These are phyloP conservation scores for Cryptosporidium ryanae DNA, from an alignment of 169 alveolate genomes.

Conservation along the genomic window DNA sequence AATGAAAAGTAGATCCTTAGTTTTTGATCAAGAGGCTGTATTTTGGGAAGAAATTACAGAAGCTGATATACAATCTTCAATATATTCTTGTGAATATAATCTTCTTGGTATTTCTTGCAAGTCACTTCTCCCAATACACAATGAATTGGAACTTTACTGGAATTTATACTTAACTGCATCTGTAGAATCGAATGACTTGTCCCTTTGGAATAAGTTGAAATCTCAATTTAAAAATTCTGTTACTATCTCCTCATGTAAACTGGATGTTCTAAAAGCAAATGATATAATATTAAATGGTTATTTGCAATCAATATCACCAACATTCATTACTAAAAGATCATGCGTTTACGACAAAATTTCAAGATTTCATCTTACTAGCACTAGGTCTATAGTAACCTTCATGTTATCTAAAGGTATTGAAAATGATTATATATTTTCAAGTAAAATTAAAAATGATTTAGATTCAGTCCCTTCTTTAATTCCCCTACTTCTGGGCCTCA, in stretches of 20 bases:
- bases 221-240: neutral
- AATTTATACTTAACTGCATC: constrained; percentile 13
- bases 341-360: constrained; percentile 38
- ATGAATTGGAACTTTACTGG: constrained; percentile 32
- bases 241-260: constrained; percentile 5
- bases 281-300: constrained; percentile 43
- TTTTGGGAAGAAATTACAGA: constrained; percentile 73
- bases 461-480: constrained; percentile 43
- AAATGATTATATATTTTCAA: constrained; percentile 7
- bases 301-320: constrained; percentile 39
- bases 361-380: constrained; percentile 68
- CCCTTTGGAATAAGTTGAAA: constrained; percentile 47
- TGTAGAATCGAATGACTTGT: constrained; percentile 35
- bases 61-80: constrained; percentile 45
- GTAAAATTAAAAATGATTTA: neutral
- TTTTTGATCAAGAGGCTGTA: constrained; percentile 59
- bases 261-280: constrained; percentile 12
- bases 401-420: constrained; percentile 36
- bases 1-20: constrained; percentile 4
- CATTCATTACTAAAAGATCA: constrained; percentile 52
- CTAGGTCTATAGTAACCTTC: constrained; percentile 28
- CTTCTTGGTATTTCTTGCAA: constrained; percentile 48
- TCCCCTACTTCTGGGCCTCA: constrained; percentile 52
- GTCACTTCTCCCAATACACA: constrained; percentile 34
- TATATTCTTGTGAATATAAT: constrained; percentile 39